Base-by-base conservation (phyloP, 345 rosid genomes). In the Gossypium bickii region DNA sequence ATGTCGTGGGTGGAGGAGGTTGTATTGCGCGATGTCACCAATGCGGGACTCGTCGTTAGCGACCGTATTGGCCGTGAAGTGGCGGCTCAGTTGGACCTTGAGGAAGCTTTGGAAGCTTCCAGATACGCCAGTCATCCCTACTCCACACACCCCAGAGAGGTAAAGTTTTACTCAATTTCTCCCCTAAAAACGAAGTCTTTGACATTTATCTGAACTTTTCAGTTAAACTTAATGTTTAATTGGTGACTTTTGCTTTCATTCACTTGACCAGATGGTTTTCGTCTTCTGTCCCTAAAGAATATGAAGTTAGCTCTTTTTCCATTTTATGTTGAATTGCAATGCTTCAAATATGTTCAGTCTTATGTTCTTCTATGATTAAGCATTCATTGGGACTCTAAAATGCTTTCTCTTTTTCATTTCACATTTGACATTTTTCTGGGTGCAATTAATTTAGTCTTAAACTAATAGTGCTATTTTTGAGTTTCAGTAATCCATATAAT, bases 71-170 rank as follows among this genome's bases (percentile, higher is more conserved):
- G 89, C 44, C 87, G 97, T 16, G 98, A 93, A 87, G 91, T 84
- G 38, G 89, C 91, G 1, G 71, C 92, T 12, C 96, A 89, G 82
- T 83, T 89, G 79, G 99, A 91, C 81, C 83, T 95, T 9, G 99
- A 95, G 85, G 98, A 93, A 71, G 90, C 97, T 67, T 82, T 95
- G 0, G 98, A 95, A 83, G 92, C 96, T 79, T 89, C 99, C 12
- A 82, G 98, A 88, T 95, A 93, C 77, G 89, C 90, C 18, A 93
- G 97, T 86, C 97, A 95, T 70, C 98, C 99, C 0, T 93, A 95
- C 79, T 89, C 97, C 7, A 79, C 91, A 72, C 97, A 90, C 71
- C 99, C 97, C 48, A 84, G 93, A 69, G 97, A 91, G 93, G 99
- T 93, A 75, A 38, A 9, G 55, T 74, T 76, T 29, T 81, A 73